A percentile compares a stretch with the other conserved stretches of the same genome.
These are phyloP conservation scores for Dothidotthia symphoricarpi DNA, from an alignment of 2,329 filamentous ascomycete genomes.

Conservation along the genomic window DNA sequence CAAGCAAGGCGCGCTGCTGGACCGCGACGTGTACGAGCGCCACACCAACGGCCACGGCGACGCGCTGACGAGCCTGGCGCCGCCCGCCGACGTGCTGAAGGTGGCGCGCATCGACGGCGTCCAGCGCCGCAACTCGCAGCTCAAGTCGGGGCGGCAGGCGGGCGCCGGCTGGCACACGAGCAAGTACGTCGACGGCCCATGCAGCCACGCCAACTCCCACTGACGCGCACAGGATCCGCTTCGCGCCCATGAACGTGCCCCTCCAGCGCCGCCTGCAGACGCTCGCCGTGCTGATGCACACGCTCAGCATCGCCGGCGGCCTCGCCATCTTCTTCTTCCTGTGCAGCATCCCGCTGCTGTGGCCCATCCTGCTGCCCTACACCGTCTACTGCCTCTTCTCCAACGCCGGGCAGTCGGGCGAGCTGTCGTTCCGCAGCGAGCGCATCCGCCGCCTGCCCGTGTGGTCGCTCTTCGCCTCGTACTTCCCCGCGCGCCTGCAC, in stretches of 20 bases:
- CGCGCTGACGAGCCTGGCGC: constrained; percentile 47
- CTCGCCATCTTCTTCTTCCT: constrained; percentile 85
- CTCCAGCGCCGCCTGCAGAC: constrained; percentile 53
- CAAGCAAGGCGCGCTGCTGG: constrained; percentile 28
- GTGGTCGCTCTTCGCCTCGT: constrained; percentile 88
- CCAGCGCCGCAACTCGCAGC: constrained; percentile 39
- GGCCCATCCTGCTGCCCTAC: constrained; percentile 77
- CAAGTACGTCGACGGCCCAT: constrained; percentile 38
- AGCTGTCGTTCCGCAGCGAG: constrained; percentile 70
- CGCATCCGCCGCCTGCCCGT: constrained; percentile 69
- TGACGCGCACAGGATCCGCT: constrained; percentile 62
- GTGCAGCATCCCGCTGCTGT: constrained; percentile 86
- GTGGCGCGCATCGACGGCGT: constrained; percentile 32
- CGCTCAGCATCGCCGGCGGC: constrained; percentile 48
- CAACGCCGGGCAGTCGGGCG: constrained; percentile 72
- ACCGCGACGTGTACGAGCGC: constrained; percentile 45
- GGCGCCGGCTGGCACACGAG: constrained; percentile 54
- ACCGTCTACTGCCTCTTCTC: constrained; percentile 81
- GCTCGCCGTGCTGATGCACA: constrained; percentile 50
- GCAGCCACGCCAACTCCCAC: background rate
- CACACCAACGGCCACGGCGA: constrained; percentile 47
- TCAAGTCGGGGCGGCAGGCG: constrained; percentile 54
- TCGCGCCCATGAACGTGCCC: constrained; percentile 76
- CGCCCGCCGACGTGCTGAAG: constrained; percentile 41
- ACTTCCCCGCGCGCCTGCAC: constrained; percentile 87